Base-by-base conservation (phyloP, 371 early-diverging fungal genomes). In the Conidiobolus incongruus region DNA sequence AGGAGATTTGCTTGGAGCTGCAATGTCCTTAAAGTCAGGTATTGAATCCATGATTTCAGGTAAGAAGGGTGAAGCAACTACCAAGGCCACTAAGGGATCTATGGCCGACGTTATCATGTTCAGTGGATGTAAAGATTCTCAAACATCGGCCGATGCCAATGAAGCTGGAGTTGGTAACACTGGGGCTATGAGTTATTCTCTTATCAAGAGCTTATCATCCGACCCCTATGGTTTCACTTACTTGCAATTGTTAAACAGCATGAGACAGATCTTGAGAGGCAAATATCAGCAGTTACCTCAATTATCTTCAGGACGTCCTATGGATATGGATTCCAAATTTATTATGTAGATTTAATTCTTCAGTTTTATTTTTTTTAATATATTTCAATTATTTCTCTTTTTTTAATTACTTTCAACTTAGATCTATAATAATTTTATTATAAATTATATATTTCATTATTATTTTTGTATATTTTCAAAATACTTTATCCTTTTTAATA, bases 21-120 rank as follows among this genome's bases (percentile, higher is more conserved):
- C 11, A 21, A 10, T 6, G 7, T 10, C 7, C 8, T 7, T 37
- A 20, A 11, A 37, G 6, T 16, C 16, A 20, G 19, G 20, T 21
- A 15, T 37, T 6, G 8, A 8, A 4, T 10, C 11, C 4, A 7
- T 37, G 8, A 11, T 20, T 6, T 20, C 10, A 21, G 22, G 21
- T 21, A 37, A 21, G 38, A 20, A 23, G 8, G 13, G 12, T 8
- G 29, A 40, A 28, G 6, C 15, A n/a, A 21, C 12, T 16, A 16
- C 40, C 60, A 63, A 39, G 46, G 52, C 12, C 49, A 66, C 38
- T 52, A 63, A 38, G 53, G 54, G 30, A 59, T 49, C 31, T 62
- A 79, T 52, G 56, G 71, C 81, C 12, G 82, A 82, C 55, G 81
- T 84, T 3, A 65, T 83, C 43, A 77, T 81, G 81, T 84, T 88